phyloP scores from a whole-genome alignment of 495 filamentous ascomycete genomes.

The Tricharina praecox region DNA sequence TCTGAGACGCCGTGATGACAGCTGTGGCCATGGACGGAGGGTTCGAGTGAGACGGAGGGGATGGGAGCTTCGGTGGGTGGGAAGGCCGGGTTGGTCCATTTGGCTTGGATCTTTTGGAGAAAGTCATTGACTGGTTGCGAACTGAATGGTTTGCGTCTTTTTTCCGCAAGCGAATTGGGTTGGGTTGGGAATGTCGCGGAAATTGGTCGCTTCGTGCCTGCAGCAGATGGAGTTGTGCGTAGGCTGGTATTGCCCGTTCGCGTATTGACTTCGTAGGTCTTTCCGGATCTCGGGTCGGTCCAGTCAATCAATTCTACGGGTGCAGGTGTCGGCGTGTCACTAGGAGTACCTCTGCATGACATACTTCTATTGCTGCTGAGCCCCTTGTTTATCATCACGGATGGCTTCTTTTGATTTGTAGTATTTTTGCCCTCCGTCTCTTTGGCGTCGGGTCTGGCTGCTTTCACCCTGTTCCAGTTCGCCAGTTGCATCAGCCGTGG shows the following conservation, averaged over 20 bases:
- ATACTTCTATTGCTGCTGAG: too few species aligned
- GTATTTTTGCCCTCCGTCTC: slow-evolving; percentile 15
- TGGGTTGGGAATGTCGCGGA: neutral
- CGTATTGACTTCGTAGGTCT: slow-evolving; percentile 39
- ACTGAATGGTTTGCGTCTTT: neutral
- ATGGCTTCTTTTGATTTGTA: neutral
- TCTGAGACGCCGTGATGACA: neutral
- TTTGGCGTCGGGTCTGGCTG: slow-evolving; percentile 13
- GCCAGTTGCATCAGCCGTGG: slow-evolving; percentile 6
- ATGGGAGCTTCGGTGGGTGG: slow-evolving; percentile 36
- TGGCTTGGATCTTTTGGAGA: slow-evolving; percentile 5
- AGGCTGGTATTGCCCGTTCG: slow-evolving; percentile 37
- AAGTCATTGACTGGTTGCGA: neutral
- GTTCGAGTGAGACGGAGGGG: slow-evolving; percentile 22
- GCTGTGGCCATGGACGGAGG: neutral
- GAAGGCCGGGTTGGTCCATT: slow-evolving; percentile 51
- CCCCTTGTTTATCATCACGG: too few species aligned
- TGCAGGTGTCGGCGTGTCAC: too few species aligned
- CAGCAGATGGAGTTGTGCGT: neutral
- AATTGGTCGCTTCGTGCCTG: neutral
- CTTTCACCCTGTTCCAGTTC: slow-evolving; percentile 18
- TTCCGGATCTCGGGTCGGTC: slow-evolving; percentile 51
- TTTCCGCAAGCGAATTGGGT: neutral
- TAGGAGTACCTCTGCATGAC: too few species aligned
- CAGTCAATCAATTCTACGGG: slow-evolving; percentile 37